Base-by-base conservation (phyloP, 2,329 filamentous ascomycete genomes). In the Sporothrix phasma region DNA sequence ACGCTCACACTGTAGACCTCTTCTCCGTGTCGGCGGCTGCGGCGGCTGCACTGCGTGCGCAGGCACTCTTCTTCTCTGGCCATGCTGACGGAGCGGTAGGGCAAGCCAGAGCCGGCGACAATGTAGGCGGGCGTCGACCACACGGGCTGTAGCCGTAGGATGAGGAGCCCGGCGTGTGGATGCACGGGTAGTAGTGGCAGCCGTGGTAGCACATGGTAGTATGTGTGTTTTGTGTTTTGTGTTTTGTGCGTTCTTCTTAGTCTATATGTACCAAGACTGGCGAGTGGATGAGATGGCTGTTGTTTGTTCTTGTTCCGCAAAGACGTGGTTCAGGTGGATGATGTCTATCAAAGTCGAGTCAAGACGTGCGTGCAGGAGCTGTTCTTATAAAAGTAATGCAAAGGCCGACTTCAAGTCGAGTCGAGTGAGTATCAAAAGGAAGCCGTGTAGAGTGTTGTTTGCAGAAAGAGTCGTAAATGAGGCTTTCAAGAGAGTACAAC, bases 1-100 rank as follows among this genome's bases (percentile, higher is more conserved):
- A 56, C 31, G 51, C 51, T 56, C 51, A 56, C 51, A 37, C 39
- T 56, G 51, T 56, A 56, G 31, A 56, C 51, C 5, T 56, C 31
- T 4, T 56, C 51, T 8, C 13, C 31, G 6, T 1, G 5, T 17
- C 4, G 8, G 51, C 34, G 34, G 51, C 34, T 37, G 51, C 31
- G 51, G 51, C 51, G 31, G n/a, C n/a, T 7, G 19, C 51, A 11
- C 10, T 15, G 19, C 1, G 4, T 15, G 10, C 51, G 51, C 4
- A 56, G n/a, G 8, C 31, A 11, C 31, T 54, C 51, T 13, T 56
- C 51, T 10, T 56, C 51, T 7, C 39, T 31, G 51, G 51, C 51
- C n/a, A 56, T n/a, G n/a, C 31, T 24, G n/a, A n/a, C 17, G 17
- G 31, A 53, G 26, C 26, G 47, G 47, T 13, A 15, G 51, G 19